phyloP scores from a whole-genome alignment of 2,329 filamentous ascomycete genomes.

The Periconia sp. region DNA sequence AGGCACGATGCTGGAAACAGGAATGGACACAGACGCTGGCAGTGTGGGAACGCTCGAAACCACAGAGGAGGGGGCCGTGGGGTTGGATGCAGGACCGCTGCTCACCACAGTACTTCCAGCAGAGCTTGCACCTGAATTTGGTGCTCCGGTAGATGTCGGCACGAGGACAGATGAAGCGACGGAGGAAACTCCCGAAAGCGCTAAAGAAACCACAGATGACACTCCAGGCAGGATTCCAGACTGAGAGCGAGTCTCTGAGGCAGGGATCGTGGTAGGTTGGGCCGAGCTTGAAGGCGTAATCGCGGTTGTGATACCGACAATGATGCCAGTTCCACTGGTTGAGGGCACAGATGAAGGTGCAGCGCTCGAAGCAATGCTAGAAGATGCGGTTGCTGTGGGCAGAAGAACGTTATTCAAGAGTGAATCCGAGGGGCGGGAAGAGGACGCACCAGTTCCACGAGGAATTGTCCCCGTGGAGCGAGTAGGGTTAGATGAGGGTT shows the following conservation, averaged over 20 bases:
- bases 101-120: not conserved
- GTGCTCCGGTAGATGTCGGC: conserved; percentile 12
- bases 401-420: not conserved
- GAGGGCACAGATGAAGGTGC: not conserved
- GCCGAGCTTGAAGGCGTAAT: conserved; percentile 14
- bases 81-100: not conserved
- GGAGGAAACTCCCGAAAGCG: conserved; percentile 23
- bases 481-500: conserved; percentile 6
- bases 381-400: conserved; percentile 6
- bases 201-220: conserved; percentile 3
- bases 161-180: conserved; percentile 5
- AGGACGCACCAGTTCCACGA: not conserved
- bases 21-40: not conserved
- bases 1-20: not conserved
- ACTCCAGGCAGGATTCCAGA: conserved; percentile 3
- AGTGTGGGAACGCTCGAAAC: not conserved
- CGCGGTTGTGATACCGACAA: conserved; percentile 40
- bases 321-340: conserved; percentile 22
- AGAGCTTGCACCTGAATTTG: not conserved
- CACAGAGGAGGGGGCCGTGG: conserved; percentile 2
- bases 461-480: conserved; percentile 22
- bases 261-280: conserved; percentile 12
- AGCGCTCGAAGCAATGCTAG: conserved; percentile 9
- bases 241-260: conserved; percentile 15
- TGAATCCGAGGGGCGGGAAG: conserved; percentile 3